Conservation (phyloP, 2,329 filamentous ascomycete species). For the Cadophora sp. region DNA sequence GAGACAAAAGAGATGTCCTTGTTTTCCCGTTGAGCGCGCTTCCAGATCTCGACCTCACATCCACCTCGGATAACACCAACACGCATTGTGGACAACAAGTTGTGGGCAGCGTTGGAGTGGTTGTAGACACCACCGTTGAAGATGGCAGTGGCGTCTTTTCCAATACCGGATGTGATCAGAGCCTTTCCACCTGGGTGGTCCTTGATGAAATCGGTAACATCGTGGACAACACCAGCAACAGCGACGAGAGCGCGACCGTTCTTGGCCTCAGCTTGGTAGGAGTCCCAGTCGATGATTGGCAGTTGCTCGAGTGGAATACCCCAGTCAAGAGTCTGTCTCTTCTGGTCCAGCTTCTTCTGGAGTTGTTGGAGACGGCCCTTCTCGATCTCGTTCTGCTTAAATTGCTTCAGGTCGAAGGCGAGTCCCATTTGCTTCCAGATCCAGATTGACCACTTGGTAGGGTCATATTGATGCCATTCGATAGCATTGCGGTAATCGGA, state of each 20-base stretch:
- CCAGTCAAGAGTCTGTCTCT: constrained; percentile 84
- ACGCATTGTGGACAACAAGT: constrained; percentile 86
- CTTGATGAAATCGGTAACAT: constrained; percentile 83
- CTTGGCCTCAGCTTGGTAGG: constrained; percentile 80
- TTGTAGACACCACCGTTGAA: constrained; percentile 93
- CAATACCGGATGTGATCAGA: constrained; percentile 81
- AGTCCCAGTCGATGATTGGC: constrained; percentile 85
- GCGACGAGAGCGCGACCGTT: constrained; percentile 79
- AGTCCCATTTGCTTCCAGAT: constrained; percentile 83
- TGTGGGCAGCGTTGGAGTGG: constrained; percentile 90
- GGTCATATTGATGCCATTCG: constrained; percentile 90
- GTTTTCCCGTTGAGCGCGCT: constrained; percentile 82
- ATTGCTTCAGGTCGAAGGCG: constrained; percentile 87
- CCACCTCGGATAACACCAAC: constrained; percentile 86
- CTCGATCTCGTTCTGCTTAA: constrained; percentile 90
- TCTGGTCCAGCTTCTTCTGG: constrained; percentile 93
- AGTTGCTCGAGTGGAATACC: constrained; percentile 84
- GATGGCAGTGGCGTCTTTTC: constrained; percentile 88
- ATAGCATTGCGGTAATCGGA: constrained; percentile 94
- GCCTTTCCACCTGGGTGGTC: constrained; percentile 91
- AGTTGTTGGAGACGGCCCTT: constrained; percentile 88
- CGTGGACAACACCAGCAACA: constrained; percentile 85
- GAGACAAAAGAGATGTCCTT: constrained; percentile 83
- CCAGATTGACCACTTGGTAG: constrained; percentile 91
- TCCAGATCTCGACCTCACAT: constrained; percentile 93